Percentiles rank a stretch among this genome's conserved stretches.
phyloP scores from a whole-genome alignment of 2,329 filamentous ascomycete genomes.

The Chrysoporthe puriensis region DNA sequence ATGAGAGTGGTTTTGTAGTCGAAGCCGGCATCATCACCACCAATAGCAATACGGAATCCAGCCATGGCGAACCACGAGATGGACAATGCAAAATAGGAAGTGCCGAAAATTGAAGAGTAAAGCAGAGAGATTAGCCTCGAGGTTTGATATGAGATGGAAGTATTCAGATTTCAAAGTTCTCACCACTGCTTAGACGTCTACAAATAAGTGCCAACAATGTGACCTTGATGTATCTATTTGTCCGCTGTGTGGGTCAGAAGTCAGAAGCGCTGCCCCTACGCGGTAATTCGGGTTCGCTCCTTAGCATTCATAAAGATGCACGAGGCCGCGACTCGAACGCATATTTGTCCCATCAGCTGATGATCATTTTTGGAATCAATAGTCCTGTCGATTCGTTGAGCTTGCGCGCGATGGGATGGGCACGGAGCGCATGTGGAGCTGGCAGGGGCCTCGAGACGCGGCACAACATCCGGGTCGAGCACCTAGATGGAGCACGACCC shows the following conservation, averaged over 20 bases:
- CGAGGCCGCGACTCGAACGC: background rate
- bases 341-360: background rate
- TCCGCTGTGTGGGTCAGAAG: background rate
- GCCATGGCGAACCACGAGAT: constrained; percentile 6
- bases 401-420: background rate
- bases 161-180: background rate
- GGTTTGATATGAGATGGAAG: background rate
- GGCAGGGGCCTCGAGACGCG: constrained; percentile 1
- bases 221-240: background rate
- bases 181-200: background rate
- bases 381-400: background rate
- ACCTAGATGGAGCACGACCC: background rate
- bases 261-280: background rate
- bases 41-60: constrained; percentile 21
- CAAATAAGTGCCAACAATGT: background rate
- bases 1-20: constrained; percentile 80
- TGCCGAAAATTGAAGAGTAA: background rate
- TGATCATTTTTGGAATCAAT: background rate
- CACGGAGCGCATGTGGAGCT: background rate
- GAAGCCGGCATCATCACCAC: constrained; percentile 68
- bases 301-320: background rate
- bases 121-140: background rate
- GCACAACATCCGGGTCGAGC: background rate
- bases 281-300: background rate
- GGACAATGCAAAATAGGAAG: background rate